Conservation (phyloP, 148 eudicot genomes). For the Rhododendron mucronatum region DNA sequence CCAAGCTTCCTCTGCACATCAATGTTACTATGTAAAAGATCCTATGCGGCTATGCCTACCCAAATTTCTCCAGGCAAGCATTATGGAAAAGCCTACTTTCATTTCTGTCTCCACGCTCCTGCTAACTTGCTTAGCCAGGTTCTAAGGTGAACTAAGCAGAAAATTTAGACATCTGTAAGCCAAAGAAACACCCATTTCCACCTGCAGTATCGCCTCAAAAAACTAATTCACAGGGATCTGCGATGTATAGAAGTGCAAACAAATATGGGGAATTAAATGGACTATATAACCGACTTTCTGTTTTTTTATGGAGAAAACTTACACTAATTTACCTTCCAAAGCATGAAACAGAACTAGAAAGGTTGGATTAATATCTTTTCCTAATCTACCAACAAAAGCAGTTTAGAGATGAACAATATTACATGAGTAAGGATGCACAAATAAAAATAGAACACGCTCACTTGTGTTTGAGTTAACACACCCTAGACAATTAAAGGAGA, state of each 20-base stretch:
- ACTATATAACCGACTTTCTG: not conserved
- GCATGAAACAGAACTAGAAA: not conserved
- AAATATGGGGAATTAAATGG: not conserved
- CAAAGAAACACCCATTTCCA: not conserved
- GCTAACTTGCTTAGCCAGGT: not conserved
- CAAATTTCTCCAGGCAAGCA: not conserved
- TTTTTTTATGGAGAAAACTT: not conserved
- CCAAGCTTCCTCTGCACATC: not conserved
- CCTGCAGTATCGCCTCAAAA: not conserved
- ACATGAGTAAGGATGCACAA: too few relatives aligned
- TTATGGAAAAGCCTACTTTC: not conserved
- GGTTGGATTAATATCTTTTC: not conserved
- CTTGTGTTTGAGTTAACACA: not conserved
- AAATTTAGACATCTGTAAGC: not conserved
- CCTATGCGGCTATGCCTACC: not conserved
- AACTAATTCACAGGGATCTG: not conserved
- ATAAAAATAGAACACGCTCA: too few relatives aligned
- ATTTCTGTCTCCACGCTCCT: not conserved
- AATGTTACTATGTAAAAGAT: not conserved
- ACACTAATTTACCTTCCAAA: not conserved
- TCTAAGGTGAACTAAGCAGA: not conserved
- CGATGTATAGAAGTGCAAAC: not conserved
- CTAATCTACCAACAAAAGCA: too few relatives aligned
- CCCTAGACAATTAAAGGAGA: not conserved
- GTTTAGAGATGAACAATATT: too few relatives aligned